Conservation (phyloP, 2,329 filamentous ascomycete species). For the Ophiostoma pallidulum region DNA sequence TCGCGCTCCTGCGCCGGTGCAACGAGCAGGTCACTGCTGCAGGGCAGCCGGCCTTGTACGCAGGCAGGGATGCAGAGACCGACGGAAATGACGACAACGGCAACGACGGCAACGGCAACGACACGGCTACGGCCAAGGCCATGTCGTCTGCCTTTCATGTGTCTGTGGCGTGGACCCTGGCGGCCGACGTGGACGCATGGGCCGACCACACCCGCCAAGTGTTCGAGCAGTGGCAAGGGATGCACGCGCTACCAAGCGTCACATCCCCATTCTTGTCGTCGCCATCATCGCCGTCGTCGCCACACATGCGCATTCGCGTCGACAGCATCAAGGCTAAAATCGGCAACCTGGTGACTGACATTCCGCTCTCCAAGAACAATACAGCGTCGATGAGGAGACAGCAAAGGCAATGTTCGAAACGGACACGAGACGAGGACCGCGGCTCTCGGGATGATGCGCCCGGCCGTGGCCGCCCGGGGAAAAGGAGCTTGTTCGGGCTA, state of each 20-base stretch:
- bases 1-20: constrained; percentile 53
- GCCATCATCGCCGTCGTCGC: not conserved
- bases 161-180: constrained; percentile 77
- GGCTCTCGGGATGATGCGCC: not conserved
- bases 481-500: not conserved
- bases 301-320: constrained; percentile 41
- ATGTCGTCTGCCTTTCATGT: constrained; percentile 65
- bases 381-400: not conserved
- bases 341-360: constrained; percentile 55
- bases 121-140: constrained; percentile 11
- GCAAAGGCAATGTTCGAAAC: not conserved
- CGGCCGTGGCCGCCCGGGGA: not conserved
- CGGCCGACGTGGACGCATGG: constrained; percentile 37
- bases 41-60: constrained; percentile 64
- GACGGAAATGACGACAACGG: not conserved
- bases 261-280: too few relatives aligned
- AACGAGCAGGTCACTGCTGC: constrained; percentile 54
- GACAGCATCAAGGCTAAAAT: constrained; percentile 63
- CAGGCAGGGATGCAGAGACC: constrained; percentile 13
- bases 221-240: constrained; percentile 20
- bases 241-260: too few relatives aligned
- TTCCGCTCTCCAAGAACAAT: constrained; percentile 20
- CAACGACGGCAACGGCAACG: not conserved
- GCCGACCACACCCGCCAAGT: constrained; percentile 26
- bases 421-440: not conserved